Base-by-base conservation (phyloP, 768 basidiomycete species). In the Boletus tomentosulus region DNA sequence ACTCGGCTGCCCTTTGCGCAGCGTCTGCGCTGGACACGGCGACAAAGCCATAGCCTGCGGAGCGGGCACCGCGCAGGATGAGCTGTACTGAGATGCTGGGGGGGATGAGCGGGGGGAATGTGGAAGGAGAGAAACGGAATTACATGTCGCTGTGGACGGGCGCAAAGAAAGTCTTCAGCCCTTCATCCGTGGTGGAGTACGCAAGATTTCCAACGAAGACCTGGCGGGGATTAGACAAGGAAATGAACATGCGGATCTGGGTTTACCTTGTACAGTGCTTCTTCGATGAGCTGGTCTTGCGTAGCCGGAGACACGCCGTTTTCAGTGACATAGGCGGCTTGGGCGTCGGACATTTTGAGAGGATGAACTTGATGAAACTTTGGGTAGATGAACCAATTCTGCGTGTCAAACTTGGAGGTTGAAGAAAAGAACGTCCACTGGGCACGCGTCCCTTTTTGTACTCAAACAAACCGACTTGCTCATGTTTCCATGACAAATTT, bases 131-230 rank as follows among this genome's bases (percentile, higher is more conserved):
- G 35, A 37, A 50, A 35, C 65, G 16, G 12, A 83, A 87, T 68
- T 79, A 95, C 93, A 95, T 86, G 74, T 92, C 91, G 78, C 76
- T 82, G 73, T 82, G 78, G 69, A 92, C 86, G 70, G 88, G 87
- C 73, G 80, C 87, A 80, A 95, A 96, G 81, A 96, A 88, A 73
- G 89, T 77, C 86, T 84, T 89, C 77, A 96, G 87, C 84, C 89
- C 89, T 76, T 92, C 88, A 80, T 92, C 90, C 79, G 88, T 91
- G 63, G 90, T 92, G 69, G 85, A 79, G 75, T 94, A 96, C 78
- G 91, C 84, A 79, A 96, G 92, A 77, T 96, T 96, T 65, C 93
- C 93, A 69, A 86, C 90, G 73, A 95, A 95, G 78, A 93, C 89
- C 92, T 94, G 63, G 22, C 46, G 47, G 48, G 16, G 28, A 35